These are phyloP conservation scores for Penicillium sp. DNA, from an alignment of 2,329 filamentous ascomycete species.

Conservation along the genomic window DNA sequence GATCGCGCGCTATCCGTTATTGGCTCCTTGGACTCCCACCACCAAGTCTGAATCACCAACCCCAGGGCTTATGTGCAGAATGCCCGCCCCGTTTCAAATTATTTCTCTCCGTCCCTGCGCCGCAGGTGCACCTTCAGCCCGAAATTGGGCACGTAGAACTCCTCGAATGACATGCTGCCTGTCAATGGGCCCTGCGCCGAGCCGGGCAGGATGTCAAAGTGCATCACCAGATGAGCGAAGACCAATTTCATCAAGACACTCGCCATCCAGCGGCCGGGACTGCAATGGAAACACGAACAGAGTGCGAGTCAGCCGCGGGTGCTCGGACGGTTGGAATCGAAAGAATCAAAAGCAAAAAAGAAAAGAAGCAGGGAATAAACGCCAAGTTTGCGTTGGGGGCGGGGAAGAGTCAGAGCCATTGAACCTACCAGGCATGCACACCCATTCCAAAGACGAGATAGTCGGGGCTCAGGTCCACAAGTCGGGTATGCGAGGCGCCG, in stretches of 20 bases:
- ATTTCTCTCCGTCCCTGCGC: constrained; percentile 28
- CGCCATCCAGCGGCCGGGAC: constrained; percentile 25
- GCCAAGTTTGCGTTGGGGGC: background rate
- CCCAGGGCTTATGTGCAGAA: too few species aligned
- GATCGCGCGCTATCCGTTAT: too few species aligned
- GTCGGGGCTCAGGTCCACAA: constrained; percentile 23
- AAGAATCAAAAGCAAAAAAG: constrained; percentile 3
- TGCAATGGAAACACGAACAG: constrained; percentile 13
- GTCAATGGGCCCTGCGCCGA: constrained; percentile 7
- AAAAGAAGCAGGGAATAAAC: background rate
- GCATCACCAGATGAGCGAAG: constrained; percentile 16
- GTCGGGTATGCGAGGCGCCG: constrained; percentile 12
- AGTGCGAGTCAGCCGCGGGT: constrained; percentile 14
- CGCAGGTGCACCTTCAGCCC: constrained; percentile 27
- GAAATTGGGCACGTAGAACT: constrained; percentile 26
- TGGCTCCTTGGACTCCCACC: too few species aligned
- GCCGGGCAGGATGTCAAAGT: constrained; percentile 17
- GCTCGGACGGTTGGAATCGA: constrained; percentile 13
- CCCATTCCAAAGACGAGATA: constrained; percentile 26
- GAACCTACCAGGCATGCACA: constrained; percentile 22
- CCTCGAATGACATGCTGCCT: constrained; percentile 24
- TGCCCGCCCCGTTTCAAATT: constrained; percentile 7
- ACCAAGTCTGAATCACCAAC: too few species aligned
- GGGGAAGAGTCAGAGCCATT: too few species aligned
- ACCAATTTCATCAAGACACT: constrained; percentile 21